A percentile compares a stretch with the other conserved stretches of the same genome.
Conservation (phyloP, 805 yeast genomes). For the Saturnispora silvae region DNA sequence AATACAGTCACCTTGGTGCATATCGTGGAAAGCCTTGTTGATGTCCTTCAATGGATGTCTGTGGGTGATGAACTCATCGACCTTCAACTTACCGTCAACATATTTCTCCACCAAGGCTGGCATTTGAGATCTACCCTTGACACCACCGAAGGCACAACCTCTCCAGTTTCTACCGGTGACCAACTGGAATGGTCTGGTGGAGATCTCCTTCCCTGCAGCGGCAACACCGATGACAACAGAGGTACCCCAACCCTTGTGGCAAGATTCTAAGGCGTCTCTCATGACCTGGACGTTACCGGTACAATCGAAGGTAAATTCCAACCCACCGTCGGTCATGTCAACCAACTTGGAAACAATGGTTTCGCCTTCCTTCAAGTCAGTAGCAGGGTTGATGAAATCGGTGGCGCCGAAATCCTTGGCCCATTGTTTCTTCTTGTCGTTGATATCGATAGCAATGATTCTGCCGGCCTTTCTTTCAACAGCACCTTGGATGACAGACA, state of each 20-base stretch:
- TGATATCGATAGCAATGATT: conserved; percentile 80
- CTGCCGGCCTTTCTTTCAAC: conserved; percentile 67
- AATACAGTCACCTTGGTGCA: conserved; percentile 89
- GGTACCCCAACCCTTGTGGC: conserved; percentile 99
- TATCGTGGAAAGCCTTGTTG: conserved; percentile 85
- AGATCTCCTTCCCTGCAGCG: conserved; percentile 92
- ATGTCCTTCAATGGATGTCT: conserved; percentile 68
- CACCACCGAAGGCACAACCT: conserved; percentile 99
- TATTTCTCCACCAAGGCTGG: conserved; percentile 85
- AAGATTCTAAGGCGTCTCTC: conserved; percentile 93
- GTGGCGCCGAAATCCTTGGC: conserved; percentile 89
- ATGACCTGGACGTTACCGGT: conserved; percentile 93
- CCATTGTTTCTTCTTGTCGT: conserved; percentile 77
- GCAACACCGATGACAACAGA: conserved; percentile 96
- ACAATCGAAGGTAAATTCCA: conserved; percentile 94
- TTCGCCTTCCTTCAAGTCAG: conserved; percentile 59
- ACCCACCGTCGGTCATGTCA: conserved; percentile 93
- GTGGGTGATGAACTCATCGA: conserved; percentile 93
- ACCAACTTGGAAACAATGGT: conserved; percentile 73
- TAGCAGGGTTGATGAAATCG: conserved; percentile 75
- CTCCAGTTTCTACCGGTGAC: conserved; percentile 98
- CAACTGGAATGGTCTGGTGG: conserved; percentile 97
- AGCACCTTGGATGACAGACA: conserved; percentile 95
- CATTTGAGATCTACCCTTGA: conserved; percentile 93
- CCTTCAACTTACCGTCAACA: conserved; percentile 68